Percentiles rank a stretch among this genome's conserved stretches.
phyloP scores from a whole-genome alignment of 139 green algal genomes.

The Coelastrella sp. region DNA sequence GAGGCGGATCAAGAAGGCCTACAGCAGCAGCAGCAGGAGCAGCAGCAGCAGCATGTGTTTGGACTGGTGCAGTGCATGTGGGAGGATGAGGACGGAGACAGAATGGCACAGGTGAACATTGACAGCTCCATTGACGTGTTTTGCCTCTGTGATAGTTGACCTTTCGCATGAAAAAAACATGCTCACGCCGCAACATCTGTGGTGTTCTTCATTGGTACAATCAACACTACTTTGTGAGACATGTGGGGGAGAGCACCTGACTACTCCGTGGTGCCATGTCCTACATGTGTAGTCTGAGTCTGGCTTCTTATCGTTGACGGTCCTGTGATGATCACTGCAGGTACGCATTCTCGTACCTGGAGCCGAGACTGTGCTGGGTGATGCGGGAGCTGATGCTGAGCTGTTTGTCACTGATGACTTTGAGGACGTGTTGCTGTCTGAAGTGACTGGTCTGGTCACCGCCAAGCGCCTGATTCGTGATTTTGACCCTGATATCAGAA shows the following conservation, averaged over 20 bases:
- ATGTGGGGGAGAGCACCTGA: too few relatives aligned
- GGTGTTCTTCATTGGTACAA: too few relatives aligned
- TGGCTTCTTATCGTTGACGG: too few relatives aligned
- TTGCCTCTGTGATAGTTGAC: not conserved
- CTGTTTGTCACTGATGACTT: conserved; percentile 4
- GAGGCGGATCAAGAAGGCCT: conserved; percentile 47
- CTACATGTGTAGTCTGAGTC: too few relatives aligned
- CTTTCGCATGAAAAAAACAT: too few relatives aligned
- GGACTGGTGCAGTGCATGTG: conserved; percentile 81
- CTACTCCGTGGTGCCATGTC: too few relatives aligned
- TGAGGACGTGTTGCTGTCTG: conserved; percentile 10
- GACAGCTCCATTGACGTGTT: not conserved
- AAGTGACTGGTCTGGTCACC: not conserved
- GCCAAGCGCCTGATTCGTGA: conserved; percentile 47
- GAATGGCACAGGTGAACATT: conserved; percentile 59
- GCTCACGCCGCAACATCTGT: too few relatives aligned
- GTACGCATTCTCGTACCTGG: conserved; percentile 80
- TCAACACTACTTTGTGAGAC: too few relatives aligned
- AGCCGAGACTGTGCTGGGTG: conserved; percentile 90
- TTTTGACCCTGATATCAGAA: conserved; percentile 54
- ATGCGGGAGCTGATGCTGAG: conserved; percentile 73
- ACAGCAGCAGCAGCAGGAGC: conserved; percentile 53
- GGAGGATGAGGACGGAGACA: conserved; percentile 64
- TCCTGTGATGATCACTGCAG: conserved; percentile 51
- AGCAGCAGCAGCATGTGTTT: conserved; percentile 49